phyloP scores from a whole-genome alignment of 2,329 filamentous ascomycete genomes.

The Aquanectria penicillioides region DNA sequence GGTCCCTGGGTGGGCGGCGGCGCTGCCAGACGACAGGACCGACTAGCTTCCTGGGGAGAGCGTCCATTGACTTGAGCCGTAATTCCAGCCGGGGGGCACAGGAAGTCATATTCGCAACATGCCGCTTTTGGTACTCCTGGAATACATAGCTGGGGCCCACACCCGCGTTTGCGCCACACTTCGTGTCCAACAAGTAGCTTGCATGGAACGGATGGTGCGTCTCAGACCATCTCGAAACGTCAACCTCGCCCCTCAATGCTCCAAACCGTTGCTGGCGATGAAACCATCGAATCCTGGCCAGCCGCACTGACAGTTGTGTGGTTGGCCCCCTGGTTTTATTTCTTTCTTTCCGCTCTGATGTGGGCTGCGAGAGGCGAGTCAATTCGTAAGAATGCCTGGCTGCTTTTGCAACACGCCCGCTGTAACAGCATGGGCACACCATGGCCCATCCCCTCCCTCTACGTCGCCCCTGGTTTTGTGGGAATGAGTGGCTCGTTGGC shows the following conservation, averaged over 20 bases:
- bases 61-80: no score
- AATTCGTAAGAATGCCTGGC: no score
- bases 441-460: constrained; percentile 11
- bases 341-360: no score
- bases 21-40: no score
- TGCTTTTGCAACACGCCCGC: constrained; percentile 30
- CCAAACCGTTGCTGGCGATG: not conserved
- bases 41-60: no score
- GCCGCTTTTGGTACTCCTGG: not conserved
- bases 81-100: no score
- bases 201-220: not conserved
- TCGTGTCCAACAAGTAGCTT: not conserved
- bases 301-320: no score
- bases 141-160: not conserved
- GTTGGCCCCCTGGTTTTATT: no score
- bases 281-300: constrained; percentile 4
- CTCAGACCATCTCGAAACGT: constrained; percentile 4
- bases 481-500: constrained; percentile 16
- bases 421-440: constrained; percentile 29
- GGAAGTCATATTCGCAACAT: no score
- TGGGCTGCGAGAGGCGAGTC: not conserved
- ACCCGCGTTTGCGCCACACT: constrained; percentile 7
- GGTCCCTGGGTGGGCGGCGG: no score
- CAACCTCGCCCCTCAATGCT: not conserved
- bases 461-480: constrained; percentile 17